Evolutionary conservation across 441 rosid species (phyloP), one percentile per base, ranked within the genome.

Genomic region (Breynia disticha): DNA sequence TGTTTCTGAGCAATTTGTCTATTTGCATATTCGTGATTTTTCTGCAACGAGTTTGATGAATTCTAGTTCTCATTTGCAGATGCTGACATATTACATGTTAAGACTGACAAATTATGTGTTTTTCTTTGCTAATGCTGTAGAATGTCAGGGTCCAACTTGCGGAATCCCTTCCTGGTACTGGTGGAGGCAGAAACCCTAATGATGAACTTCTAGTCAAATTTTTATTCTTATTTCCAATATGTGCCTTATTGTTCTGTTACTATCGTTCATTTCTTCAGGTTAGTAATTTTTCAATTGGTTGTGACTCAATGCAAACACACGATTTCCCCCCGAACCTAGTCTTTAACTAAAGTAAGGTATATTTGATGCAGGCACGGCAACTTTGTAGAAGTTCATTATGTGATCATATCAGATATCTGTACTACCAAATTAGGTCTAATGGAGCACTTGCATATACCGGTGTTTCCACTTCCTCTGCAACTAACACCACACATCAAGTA

Each of bases 101-200:
- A 39, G 11, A 39, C 2, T 9, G 11, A 9, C 14, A 10, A 41
- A 14, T 22, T 43, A 49, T 39, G 18, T 55, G 28, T 50, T 24
- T 67, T 52, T 61, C 22, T 47, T 56, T 60, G 55, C 50, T 67
- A 14, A 53, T 71, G 55, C 20, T 68, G 73, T 79, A 91, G 98
- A 75, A 69, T 63, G 75, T 75, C 56, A 78, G 98, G 72, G 80
- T 64, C 53, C 66, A 64, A 55, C 97, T 91, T 57, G 77, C 70
- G 49, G 95, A 80, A 63, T 66, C 90, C 67, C 97, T 86, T 75
- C 95, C 98, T 65, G 98, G 97, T 73, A 91, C 95, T 56, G 81
- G 76, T 67, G 89, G 89, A 73, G 98, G 98, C 41, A 74, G 72
- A 62, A 82, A 79, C 62, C 98, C 93, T 21, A 71, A 74, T 16